phyloP scores from a whole-genome alignment of 225 moss, liverwort and hornwort species.

The Bryoerythrophyllum caledonicum region DNA sequence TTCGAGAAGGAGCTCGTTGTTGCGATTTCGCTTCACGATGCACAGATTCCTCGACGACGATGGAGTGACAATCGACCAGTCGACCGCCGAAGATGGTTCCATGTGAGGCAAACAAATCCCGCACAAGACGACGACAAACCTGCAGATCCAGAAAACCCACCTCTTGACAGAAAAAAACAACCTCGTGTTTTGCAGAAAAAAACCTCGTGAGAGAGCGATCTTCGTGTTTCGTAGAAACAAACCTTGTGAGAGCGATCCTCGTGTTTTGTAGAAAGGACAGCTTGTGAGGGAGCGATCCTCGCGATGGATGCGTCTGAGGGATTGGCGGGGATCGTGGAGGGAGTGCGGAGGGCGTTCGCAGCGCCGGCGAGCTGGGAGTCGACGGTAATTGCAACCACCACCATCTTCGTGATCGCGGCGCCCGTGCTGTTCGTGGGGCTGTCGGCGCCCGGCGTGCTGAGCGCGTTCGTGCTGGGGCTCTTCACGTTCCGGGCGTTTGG shows the following conservation, averaged over 20 bases:
- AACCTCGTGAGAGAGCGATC: too few species aligned
- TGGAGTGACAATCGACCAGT: background rate
- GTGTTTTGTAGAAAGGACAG: background rate
- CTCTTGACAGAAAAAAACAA: background rate
- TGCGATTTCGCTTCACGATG: background rate
- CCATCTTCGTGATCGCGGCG: conserved; percentile 71
- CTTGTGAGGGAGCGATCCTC: background rate
- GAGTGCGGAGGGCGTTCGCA: conserved; percentile 58
- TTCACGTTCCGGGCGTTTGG: conserved; percentile 91
- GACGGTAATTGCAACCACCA: conserved; percentile 63
- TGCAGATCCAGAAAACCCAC: background rate
- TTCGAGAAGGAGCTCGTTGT: background rate
- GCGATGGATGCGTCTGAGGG: conserved; percentile 20
- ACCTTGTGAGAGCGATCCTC: background rate
- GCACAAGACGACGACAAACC: background rate
- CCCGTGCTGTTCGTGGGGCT: conserved; percentile 76
- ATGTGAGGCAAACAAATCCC: background rate
- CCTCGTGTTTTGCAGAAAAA: too few species aligned
- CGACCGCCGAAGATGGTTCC: background rate
- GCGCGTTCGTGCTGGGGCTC: conserved; percentile 84
- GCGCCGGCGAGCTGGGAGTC: conserved; percentile 84
- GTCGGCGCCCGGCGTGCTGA: conserved; percentile 58
- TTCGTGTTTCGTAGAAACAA: too few species aligned
- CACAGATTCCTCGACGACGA: background rate
- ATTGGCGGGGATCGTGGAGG: conserved; percentile 38